phyloP scores from a whole-genome alignment of 1,139 yeast genomes.

The Zygosaccharomyces sapae region DNA sequence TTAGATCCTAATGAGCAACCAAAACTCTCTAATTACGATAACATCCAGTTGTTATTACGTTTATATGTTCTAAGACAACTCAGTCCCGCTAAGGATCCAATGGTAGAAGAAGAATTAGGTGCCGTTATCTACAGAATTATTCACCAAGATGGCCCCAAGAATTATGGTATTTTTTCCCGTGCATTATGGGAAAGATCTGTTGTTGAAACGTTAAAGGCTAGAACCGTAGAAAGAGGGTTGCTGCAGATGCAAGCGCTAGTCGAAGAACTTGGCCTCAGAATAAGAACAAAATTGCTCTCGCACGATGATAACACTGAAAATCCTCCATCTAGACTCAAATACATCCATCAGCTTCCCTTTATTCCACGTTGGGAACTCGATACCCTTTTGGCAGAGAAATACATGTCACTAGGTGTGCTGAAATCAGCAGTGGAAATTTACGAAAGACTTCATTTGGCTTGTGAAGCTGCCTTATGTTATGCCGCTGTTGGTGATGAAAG shows the following conservation, averaged over 20 bases:
- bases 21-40: conserved; percentile 62
- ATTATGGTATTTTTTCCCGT: conserved; percentile 74
- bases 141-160: conserved; percentile 40
- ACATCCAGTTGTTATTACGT: conserved; percentile 65
- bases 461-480: conserved; percentile 86
- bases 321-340: conserved; percentile 53
- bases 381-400: conserved; percentile 76
- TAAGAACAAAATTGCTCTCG: conserved; percentile 59
- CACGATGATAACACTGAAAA: conserved; percentile 39
- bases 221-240: conserved; percentile 90
- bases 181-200: conserved; percentile 89
- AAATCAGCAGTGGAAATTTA: conserved; percentile 88
- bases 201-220: conserved; percentile 72
- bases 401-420: conserved; percentile 79
- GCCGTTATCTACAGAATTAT: conserved; percentile 73
- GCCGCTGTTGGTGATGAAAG: conserved; percentile 78
- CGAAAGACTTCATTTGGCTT: conserved; percentile 68
- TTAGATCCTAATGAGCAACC: conserved; percentile 86
- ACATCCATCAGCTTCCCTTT: conserved; percentile 69
- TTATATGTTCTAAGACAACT: conserved; percentile 62
- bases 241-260: conserved; percentile 89
- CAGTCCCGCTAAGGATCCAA: conserved; percentile 63
- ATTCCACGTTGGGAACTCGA: conserved; percentile 88
- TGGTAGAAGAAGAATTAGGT: conserved; percentile 76
- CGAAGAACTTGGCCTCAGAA: conserved; percentile 78